Evolutionary conservation across 305 asterid genomes (phyloP), one percentile per base, ranked within the genome.

Genomic region (Fraxinus paxiana): DNA sequence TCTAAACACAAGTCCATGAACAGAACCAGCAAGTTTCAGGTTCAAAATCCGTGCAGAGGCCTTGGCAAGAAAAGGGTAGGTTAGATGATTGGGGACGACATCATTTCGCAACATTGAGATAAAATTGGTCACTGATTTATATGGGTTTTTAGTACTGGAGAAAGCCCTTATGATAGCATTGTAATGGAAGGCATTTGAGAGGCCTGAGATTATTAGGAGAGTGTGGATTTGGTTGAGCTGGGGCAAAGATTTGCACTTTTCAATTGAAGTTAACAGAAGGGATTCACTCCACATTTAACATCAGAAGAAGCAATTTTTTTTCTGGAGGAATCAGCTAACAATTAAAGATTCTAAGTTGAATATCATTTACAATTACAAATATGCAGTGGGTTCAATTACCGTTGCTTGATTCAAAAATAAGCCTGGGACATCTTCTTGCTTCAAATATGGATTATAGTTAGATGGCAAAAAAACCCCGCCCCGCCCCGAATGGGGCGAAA

Each of bases 31-130:
- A 10, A 90, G 84, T 56, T 82, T 80, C 51, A 76, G 81, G 69
- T 89, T 90, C 51, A 73, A 85, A 17, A 92, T 80, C 17, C 92
- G 89, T 7, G 97, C 91, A 0, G 91, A 84, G 76, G 94, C 97
- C 88, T 92, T 93, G 17, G 82, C 87, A 70, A 95, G 90, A 69
- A 95, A 95, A 83, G 98, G 98, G 91, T 80, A 93, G 0, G 98
- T 92, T 20, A 95, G 77, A 31, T 93, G 77, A 81, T 92, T 90
- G 7, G 97, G 90, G 0, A 72, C 79, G 46, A 93, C 86, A 22
- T 85, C 90, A 72, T 82, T 82, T n/a, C 81, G 79, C 82, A 87
- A 35, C 97, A 95, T 88, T 10, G 76, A 82, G 18, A 84, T 84
- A 75, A 87, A 93, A 5, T 88, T 20, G 63, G 37, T 77, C 13